A percentile compares a stretch with the other conserved stretches of the same genome.
Evolutionary conservation across 768 basidiomycete genomes (phyloP).

Genomic region (Calocybe gangraenosa): DNA sequence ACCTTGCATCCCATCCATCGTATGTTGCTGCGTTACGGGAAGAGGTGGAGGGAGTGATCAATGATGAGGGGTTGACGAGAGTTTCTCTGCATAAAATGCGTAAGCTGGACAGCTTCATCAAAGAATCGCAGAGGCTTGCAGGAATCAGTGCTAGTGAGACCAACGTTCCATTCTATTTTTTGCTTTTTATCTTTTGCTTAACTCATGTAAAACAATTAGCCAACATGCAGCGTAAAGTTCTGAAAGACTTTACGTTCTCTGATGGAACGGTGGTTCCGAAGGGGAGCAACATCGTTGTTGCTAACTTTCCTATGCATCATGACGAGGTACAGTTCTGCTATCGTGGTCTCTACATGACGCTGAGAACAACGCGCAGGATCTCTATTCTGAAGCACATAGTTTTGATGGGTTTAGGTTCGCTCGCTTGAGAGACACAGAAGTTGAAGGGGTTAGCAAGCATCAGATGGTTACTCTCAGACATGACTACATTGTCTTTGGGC

Average conservation of each 20-base stretch:
- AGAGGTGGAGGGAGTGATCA: slow-evolving; percentile 32
- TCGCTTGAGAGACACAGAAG: slow-evolving; percentile 18
- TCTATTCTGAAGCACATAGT: slow-evolving; percentile 22
- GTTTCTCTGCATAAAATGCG: slow-evolving; percentile 28
- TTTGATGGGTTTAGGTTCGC: slow-evolving; percentile 39
- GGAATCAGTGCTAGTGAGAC: slow-evolving; percentile 22
- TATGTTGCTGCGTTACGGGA: slow-evolving; percentile 32
- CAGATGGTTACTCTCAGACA: slow-evolving; percentile 23
- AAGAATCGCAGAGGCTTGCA: slow-evolving; percentile 29
- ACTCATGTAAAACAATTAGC: slow-evolving; percentile 1
- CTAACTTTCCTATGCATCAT: slow-evolving; percentile 22
- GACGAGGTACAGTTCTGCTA: slow-evolving; percentile 19
- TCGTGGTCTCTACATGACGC: slow-evolving; percentile 13
- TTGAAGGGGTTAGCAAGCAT: slow-evolving; percentile 19
- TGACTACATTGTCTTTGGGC: slow-evolving; percentile 25
- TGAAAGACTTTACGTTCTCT: slow-evolving; percentile 38
- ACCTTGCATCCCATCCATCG: slow-evolving; percentile 32
- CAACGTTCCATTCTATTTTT: background rate
- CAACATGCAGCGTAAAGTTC: slow-evolving; percentile 25
- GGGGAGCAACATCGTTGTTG: slow-evolving; percentile 23
- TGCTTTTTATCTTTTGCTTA: slow-evolving; percentile 9
- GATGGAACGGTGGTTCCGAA: slow-evolving; percentile 36
- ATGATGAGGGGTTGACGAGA: slow-evolving; percentile 29
- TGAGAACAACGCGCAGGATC: slow-evolving; percentile 14
- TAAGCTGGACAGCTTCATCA: slow-evolving; percentile 37